Evolutionary conservation across 2,329 filamentous ascomycete species (phyloP).

Genomic region (Verticillium nubilum): DNA sequence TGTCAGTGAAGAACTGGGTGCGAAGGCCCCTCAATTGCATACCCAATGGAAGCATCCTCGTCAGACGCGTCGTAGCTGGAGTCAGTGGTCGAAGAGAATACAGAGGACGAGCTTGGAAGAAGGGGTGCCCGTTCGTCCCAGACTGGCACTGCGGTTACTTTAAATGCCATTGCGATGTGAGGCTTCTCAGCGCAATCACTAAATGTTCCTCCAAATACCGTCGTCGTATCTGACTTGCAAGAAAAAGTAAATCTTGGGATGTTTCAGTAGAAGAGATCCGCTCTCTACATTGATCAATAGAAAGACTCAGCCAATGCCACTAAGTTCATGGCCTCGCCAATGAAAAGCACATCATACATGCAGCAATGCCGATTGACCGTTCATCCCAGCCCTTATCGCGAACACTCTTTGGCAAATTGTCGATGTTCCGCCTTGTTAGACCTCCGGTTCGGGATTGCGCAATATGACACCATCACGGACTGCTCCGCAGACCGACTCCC

Average conservation of each 20-base stretch:
- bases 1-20: neutral
- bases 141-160: neutral
- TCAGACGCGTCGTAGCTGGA: neutral
- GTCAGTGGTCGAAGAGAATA: neutral
- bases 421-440: neutral
- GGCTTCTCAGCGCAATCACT: neutral
- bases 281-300: neutral
- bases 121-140: neutral
- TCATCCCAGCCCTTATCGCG: neutral
- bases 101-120: neutral
- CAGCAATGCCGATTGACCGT: neutral
- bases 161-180: neutral
- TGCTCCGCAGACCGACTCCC: neutral
- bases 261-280: too few species aligned
- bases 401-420: neutral
- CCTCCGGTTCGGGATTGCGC: conserved; percentile 5
- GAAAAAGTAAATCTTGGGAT: too few species aligned
- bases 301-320: neutral
- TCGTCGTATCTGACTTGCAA: neutral
- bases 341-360: neutral
- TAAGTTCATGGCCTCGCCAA: neutral
- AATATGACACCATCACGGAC: conserved; percentile 3
- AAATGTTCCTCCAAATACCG: neutral
- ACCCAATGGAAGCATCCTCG: neutral
- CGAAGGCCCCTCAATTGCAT: neutral